These are phyloP conservation scores for Diaporthe sp. DNA, from an alignment of 2,329 filamentous ascomycete genomes.

Conservation along the genomic window DNA sequence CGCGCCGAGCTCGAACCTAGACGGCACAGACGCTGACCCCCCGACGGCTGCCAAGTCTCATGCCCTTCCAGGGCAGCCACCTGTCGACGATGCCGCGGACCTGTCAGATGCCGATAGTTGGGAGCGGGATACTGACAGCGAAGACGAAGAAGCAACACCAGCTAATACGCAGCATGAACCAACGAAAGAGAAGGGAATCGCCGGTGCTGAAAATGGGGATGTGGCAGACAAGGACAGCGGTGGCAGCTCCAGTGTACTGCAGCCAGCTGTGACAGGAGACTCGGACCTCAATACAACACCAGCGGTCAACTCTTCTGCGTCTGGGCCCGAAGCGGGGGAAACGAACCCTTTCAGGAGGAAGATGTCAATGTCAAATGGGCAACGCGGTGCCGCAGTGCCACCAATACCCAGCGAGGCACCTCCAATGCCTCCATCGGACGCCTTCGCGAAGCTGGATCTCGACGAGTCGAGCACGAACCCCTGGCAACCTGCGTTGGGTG, in stretches of 20 bases:
- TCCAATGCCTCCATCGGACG: constrained; percentile 51
- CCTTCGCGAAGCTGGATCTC: constrained; percentile 59
- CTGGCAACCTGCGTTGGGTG: constrained; percentile 57
- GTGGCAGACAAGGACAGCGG: not conserved
- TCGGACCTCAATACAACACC: not conserved
- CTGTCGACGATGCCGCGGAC: constrained; percentile 23
- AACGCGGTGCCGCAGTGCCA: constrained; percentile 27
- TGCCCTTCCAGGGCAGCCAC: not conserved
- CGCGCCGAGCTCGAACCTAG: constrained; percentile 45
- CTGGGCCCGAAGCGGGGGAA: constrained; percentile 45
- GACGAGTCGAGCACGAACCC: constrained; percentile 60
- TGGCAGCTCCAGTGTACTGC: not conserved
- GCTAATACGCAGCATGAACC: not conserved
- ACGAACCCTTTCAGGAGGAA: constrained; percentile 71
- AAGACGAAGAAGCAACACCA: constrained; percentile 30
- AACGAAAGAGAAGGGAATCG: not conserved
- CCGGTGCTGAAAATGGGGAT: not conserved
- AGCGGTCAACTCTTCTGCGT: not conserved
- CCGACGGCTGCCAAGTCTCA: not conserved
- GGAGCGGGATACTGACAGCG: constrained; percentile 36
- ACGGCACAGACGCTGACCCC: constrained; percentile 44
- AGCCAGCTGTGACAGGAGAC: constrained; percentile 3
- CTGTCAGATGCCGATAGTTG: constrained; percentile 43
- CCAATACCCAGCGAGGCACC: constrained; percentile 39
- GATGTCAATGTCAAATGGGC: constrained; percentile 45